Percentiles rank a stretch among this genome's conserved stretches.
phyloP scores from a whole-genome alignment of 176 grass and related monocot genomes.

The Alopecurus myosuroides region DNA sequence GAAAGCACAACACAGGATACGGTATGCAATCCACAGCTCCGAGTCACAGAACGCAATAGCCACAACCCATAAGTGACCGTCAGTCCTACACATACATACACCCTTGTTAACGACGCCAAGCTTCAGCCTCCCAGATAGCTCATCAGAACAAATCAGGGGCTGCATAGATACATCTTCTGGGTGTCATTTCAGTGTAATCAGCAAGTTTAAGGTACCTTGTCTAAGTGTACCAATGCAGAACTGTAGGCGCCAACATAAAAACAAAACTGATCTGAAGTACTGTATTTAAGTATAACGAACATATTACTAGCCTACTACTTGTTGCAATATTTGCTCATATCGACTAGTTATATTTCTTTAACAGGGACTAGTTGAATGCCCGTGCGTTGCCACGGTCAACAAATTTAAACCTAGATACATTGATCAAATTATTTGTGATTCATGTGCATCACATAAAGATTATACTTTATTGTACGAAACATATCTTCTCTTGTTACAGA shows the following conservation, averaged over 20 bases:
- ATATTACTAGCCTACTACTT: conserved; percentile 4
- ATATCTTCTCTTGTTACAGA: too few relatives aligned
- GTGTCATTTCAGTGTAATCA: conserved; percentile 16
- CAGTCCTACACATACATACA: neutral
- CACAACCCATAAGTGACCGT: neutral
- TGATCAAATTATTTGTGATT: too few relatives aligned
- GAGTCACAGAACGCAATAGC: neutral
- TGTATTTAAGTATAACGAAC: neutral
- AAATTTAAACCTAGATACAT: too few relatives aligned
- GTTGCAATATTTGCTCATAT: neutral
- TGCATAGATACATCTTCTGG: conserved; percentile 8
- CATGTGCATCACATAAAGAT: too few relatives aligned
- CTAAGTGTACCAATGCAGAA: conserved; percentile 7
- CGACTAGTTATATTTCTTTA: too few relatives aligned
- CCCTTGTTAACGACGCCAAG: neutral
- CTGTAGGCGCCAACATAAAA: neutral
- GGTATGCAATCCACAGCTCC: neutral
- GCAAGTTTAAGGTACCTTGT: neutral
- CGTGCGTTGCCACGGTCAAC: too few relatives aligned
- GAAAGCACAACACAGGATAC: neutral
- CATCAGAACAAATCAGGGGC: neutral
- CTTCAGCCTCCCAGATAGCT: neutral
- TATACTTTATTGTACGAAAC: too few relatives aligned
- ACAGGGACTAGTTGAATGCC: too few relatives aligned
- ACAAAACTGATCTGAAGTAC: neutral